Base-by-base conservation (phyloP, 2,329 filamentous ascomycete species). In the Paraphoma chrysanthemicola region DNA sequence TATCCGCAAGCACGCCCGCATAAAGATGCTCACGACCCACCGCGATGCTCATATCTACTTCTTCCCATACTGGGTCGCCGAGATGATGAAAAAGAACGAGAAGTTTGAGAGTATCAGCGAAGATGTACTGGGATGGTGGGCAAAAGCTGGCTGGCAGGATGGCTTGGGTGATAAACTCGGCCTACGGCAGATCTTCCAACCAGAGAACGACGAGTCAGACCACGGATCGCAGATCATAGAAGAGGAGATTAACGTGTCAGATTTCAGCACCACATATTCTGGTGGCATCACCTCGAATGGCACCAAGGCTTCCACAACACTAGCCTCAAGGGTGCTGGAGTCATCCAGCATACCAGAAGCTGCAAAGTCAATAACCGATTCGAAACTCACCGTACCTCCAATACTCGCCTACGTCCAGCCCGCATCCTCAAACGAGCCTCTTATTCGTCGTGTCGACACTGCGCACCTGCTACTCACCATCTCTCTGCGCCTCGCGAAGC, bases 31-130 rank as follows among this genome's bases (percentile, higher is more conserved):
- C 57, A 94, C 88, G 12, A 92, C 89, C 4, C 90, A 96, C 74
- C 87, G 95, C 42, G 94, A 98, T 74, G 91, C 94, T 0, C 94
- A 98, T 72, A 90, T 98, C 55, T 99, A 99, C 77, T 87, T 99
- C 60, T 91, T 99, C 64, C 95, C 95, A 0, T 88, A 87, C 64
- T 98, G 95, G 94, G 85, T 96, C 8, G 86, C 97, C 69, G 89
- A 96, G 51, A 90, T 97, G 75, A 86, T 96, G 42, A 85, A 86
- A 55, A 82, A 85, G 59, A 96, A 97, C 68, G 89, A 93, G 30
- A 88, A 85, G 10, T 86, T 99, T 60, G 91, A 97, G 68, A 96
- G 89, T 53, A 88, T 99, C 46, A 91, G 90, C 31, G 94, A 98
- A 75, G 94, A 98, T 70, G 87, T 97, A 6, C 82, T 98, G 14